These are phyloP conservation scores for Spencermartinsiella ligniputridi DNA, from an alignment of 1,139 yeast species.

Conservation along the genomic window DNA sequence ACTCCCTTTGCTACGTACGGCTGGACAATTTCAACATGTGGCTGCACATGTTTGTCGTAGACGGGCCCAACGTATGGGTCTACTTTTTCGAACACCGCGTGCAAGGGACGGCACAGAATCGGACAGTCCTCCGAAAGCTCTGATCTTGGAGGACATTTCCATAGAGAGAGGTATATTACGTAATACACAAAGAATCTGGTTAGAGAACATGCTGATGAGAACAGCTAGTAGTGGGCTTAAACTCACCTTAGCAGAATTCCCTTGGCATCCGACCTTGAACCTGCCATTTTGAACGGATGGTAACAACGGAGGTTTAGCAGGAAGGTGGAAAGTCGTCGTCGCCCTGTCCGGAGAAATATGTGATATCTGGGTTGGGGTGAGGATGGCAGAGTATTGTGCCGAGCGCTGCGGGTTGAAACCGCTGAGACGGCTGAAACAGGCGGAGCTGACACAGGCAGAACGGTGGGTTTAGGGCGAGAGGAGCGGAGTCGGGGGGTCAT, in stretches of 20 bases:
- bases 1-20: constrained; percentile 21
- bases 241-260: not conserved
- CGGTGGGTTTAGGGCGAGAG: too few relatives aligned
- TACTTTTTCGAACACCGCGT: constrained; percentile 5
- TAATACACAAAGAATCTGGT: constrained; percentile 25
- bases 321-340: not conserved
- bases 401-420: too few relatives aligned
- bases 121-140: constrained; percentile 2
- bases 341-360: not conserved
- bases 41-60: constrained; percentile 22
- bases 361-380: not conserved
- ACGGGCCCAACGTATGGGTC: constrained; percentile 9
- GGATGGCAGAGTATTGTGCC: too few relatives aligned
- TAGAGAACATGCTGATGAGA: not conserved
- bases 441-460: too few relatives aligned
- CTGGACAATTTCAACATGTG: constrained; percentile 18
- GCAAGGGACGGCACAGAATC: constrained; percentile 5
- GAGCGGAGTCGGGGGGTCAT: too few relatives aligned
- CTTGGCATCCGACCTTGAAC: not conserved
- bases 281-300: too few relatives aligned
- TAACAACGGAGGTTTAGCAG: not conserved
- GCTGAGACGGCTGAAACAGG: too few relatives aligned
- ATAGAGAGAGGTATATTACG: constrained; percentile 23
- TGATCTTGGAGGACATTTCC: constrained; percentile 27
- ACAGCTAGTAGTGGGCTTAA: not conserved